phyloP scores from a whole-genome alignment of 495 filamentous ascomycete genomes.

The Neurospora tetrasperma region DNA sequence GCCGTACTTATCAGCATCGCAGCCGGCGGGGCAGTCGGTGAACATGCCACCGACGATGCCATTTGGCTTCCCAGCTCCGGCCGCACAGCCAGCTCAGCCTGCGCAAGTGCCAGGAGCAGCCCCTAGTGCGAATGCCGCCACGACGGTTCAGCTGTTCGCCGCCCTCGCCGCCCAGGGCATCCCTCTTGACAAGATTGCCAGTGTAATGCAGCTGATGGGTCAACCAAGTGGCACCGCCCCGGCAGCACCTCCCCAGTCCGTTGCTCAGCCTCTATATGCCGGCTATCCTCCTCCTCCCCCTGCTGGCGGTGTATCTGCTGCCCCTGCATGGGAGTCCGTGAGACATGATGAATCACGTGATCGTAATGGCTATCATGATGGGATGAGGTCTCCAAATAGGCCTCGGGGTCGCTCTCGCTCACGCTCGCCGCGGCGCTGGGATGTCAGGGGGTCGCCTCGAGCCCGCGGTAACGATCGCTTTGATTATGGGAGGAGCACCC shows the following conservation, averaged over 20 bases:
- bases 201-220: constrained; percentile 35
- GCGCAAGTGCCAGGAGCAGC: constrained; percentile 29
- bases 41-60: constrained; percentile 45
- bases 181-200: constrained; percentile 35
- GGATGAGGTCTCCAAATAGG: constrained; percentile 43
- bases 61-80: constrained; percentile 19
- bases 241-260: constrained; percentile 8
- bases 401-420: constrained; percentile 70
- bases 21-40: constrained; percentile 43
- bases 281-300: constrained; percentile 21
- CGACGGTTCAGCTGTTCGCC: constrained; percentile 40
- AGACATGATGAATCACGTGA: constrained; percentile 49
- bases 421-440: constrained; percentile 56
- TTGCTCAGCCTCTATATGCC: constrained; percentile 16
- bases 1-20: constrained; percentile 20
- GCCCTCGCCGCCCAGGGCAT: constrained; percentile 35
- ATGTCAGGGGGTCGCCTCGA: constrained; percentile 35
- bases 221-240: constrained; percentile 14
- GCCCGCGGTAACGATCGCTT: constrained; percentile 31
- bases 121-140: constrained; percentile 21
- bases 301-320: constrained; percentile 17
- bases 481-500: constrained; percentile 28
- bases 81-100: constrained; percentile 5
- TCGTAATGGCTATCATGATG: constrained; percentile 42
- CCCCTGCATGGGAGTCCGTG: constrained; percentile 28